A percentile compares a stretch with the other conserved stretches of the same genome.
These are phyloP conservation scores for Penicillium digitatum DNA, from an alignment of 2,329 filamentous ascomycete genomes.

Conservation along the genomic window DNA sequence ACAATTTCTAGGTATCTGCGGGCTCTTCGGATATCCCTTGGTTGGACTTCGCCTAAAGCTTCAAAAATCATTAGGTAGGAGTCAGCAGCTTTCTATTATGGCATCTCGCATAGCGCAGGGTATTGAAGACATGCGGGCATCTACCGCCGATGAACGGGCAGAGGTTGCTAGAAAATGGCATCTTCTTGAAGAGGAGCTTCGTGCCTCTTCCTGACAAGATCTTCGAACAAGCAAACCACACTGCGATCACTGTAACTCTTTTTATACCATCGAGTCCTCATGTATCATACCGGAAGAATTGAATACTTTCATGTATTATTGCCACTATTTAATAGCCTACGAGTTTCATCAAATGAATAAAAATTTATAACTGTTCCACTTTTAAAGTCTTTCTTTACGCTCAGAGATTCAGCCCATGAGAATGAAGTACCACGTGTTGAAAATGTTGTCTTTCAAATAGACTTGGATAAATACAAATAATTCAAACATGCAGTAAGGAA, in stretches of 20 bases:
- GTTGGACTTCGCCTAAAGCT: slow-evolving; percentile 24
- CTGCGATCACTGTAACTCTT: not conserved
- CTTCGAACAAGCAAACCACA: not conserved
- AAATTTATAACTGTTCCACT: not conserved
- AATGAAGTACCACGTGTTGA: no score
- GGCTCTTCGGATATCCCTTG: slow-evolving; percentile 25
- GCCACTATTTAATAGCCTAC: not conserved
- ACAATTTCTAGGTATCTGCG: slow-evolving; percentile 20
- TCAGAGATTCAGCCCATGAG: no score
- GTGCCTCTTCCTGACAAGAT: not conserved
- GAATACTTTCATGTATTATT: not conserved
- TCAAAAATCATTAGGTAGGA: slow-evolving; percentile 21
- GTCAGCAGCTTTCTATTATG: slow-evolving; percentile 14
- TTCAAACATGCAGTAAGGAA: no score
- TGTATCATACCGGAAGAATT: not conserved
- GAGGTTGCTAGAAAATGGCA: slow-evolving; percentile 19
- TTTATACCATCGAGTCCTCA: not conserved
- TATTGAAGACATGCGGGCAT: slow-evolving; percentile 19
- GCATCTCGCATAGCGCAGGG: slow-evolving; percentile 22
- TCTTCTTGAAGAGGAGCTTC: slow-evolving; percentile 13
- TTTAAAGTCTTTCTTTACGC: not conserved
- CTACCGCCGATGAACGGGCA: slow-evolving; percentile 13
- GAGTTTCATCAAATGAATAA: not conserved
- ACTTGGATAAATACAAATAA: not conserved
- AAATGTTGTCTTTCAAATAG: no score